A percentile compares a stretch with the other conserved stretches of the same genome.
phyloP scores from a whole-genome alignment of 2,329 filamentous ascomycete species.

The Penicillium psychrosexuale region DNA sequence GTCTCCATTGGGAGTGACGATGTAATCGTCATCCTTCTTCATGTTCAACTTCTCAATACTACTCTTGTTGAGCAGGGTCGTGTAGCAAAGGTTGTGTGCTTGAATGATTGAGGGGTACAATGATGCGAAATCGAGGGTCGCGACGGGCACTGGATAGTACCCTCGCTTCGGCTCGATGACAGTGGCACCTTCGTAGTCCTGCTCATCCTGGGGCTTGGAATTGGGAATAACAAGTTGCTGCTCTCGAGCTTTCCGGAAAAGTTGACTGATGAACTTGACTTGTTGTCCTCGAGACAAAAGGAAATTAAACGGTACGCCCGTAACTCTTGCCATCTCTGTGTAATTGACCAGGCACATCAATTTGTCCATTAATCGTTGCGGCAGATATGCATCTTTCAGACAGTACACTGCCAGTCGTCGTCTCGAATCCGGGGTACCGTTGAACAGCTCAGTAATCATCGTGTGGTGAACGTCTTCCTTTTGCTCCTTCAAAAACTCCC shows the following conservation, averaged over 20 bases:
- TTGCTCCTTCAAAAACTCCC: constrained; percentile 92
- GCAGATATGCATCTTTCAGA: constrained; percentile 93
- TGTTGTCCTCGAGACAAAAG: constrained; percentile 90
- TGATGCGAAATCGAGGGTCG: constrained; percentile 96
- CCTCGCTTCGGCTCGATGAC: constrained; percentile 93
- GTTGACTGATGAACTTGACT: constrained; percentile 94
- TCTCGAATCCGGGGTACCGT: constrained; percentile 89
- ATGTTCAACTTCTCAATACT: constrained; percentile 72
- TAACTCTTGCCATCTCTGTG: constrained; percentile 99
- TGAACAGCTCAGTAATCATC: constrained; percentile 98
- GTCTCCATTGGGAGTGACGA: constrained; percentile 91
- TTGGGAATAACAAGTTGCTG: constrained; percentile 95
- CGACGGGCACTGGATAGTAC: constrained; percentile 92
- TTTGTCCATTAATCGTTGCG: constrained; percentile 93
- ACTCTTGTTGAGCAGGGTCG: constrained; percentile 78
- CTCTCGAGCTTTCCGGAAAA: constrained; percentile 91
- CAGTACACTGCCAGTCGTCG: constrained; percentile 92
- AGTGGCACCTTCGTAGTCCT: constrained; percentile 95
- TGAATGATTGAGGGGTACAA: constrained; percentile 99
- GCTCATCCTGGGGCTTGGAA: constrained; percentile 67
- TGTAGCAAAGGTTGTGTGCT: constrained; percentile 97
- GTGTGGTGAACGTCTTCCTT: constrained; percentile 99
- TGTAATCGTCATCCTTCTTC: constrained; percentile 90
- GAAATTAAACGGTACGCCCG: constrained; percentile 95
- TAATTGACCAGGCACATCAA: constrained; percentile 98